These are phyloP conservation scores for Neurospora tetrasperma DNA, from an alignment of 495 filamentous ascomycete species.

Conservation along the genomic window DNA sequence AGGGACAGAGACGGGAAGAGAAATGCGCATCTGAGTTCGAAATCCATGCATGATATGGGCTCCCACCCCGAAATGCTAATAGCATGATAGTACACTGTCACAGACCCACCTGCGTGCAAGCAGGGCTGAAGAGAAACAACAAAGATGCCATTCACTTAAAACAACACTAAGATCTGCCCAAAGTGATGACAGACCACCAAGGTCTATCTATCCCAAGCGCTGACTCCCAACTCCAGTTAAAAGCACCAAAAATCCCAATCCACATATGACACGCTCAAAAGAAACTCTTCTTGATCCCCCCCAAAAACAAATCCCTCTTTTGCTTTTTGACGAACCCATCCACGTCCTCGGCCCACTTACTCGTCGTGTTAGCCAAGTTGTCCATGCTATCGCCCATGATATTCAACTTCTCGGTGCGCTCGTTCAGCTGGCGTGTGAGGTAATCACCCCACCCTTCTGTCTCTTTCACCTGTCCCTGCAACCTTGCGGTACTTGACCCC, in stretches of 20 bases:
- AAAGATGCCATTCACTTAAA: not conserved
- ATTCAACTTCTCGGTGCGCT: slow-evolving; percentile 77
- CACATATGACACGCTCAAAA: slow-evolving; percentile 8
- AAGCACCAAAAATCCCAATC: not conserved
- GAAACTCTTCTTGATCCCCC: slow-evolving; percentile 42
- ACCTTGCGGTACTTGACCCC: slow-evolving; percentile 54
- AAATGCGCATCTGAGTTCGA: too few relatives aligned
- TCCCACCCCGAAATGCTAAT: too few relatives aligned
- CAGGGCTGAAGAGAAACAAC: not conserved
- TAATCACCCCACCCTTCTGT: slow-evolving; percentile 49
- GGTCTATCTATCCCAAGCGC: not conserved
- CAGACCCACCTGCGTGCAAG: not conserved
- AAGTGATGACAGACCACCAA: not conserved
- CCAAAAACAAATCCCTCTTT: slow-evolving; percentile 72
- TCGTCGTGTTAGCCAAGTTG: slow-evolving; percentile 63
- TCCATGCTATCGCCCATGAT: slow-evolving; percentile 79
- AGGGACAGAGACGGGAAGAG: too few relatives aligned
- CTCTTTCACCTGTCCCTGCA: slow-evolving; percentile 35
- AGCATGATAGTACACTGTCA: too few relatives aligned
- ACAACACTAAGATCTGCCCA: not conserved
- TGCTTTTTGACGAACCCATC: slow-evolving; percentile 74
- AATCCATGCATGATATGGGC: too few relatives aligned
- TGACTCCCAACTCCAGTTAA: not conserved
- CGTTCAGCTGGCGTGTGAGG: slow-evolving; percentile 74
- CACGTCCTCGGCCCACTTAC: slow-evolving; percentile 76